Evolutionary conservation across 1,284 basidiomycete genomes (phyloP), one percentile per base, ranked within the genome.

Genomic region (Phylloboletellus chloephorus): DNA sequence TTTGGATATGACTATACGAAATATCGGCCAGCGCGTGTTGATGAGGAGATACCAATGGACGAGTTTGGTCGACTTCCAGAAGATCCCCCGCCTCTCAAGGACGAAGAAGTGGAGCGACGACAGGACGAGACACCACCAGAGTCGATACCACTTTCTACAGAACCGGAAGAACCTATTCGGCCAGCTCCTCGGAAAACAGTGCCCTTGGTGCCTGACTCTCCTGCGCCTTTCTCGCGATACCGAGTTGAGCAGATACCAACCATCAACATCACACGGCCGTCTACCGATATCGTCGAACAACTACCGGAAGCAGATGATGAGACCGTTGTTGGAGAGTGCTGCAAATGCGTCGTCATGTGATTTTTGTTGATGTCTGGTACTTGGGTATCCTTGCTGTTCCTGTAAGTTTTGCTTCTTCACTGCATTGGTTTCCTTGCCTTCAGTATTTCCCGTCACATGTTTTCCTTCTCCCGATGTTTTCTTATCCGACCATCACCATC

Each of bases 1-100:
- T 88, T 88, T 57, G 84, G 80, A 0, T 87, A 71, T 53, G 79
- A 86, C 53, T 72, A 74, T 40, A 67, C 75, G 9, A 87, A 85
- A 59, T 76, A 78, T 52, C 74, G 78, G 19, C 68, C 69, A 12
- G 65, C 66, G 45, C 67, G 66, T 29, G 52, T 47, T 15, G 56
- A 50, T 12, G 68, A 70, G 15, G 59, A 60, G n/a, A 78, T 84
- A 35, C 71, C 69, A 15, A 76, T 85, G 79, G 72, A 76, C 52
- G 78, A 83, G 44, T 79, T 84, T 54, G 78, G 78, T n/a, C 66
- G 56, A 28, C 57, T 61, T 24, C 50, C 60, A 31, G 46, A 52
- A 12, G 8, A 28, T 39, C 22, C 40, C 34, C 16, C 45, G 40
- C 26, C 50, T 56, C 42, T 46, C 30, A 44, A 52, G 43, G 39